Evolutionary conservation across 805 yeast species (phyloP).

Genomic region (Gaillardinia entomophila): DNA sequence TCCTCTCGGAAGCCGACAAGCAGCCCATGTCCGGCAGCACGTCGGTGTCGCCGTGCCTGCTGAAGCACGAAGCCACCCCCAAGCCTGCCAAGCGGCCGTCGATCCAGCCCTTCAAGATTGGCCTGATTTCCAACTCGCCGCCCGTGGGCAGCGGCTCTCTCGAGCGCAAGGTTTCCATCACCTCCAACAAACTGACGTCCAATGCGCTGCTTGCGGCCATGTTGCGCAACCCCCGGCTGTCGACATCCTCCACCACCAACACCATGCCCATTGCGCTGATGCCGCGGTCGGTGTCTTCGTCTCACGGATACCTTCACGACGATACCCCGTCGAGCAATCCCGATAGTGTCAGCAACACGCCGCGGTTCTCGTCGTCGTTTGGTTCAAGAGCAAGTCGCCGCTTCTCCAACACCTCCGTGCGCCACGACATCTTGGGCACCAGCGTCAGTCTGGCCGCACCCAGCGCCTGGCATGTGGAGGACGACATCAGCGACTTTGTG

Average conservation of each 20-base stretch:
- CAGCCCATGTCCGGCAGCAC: slow-evolving; percentile 8
- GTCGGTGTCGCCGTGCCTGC: slow-evolving; percentile 24
- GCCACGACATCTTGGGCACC: slow-evolving; percentile 16
- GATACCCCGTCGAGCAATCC: slow-evolving; percentile 14
- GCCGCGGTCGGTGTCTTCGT: slow-evolving; percentile 34
- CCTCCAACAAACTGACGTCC: slow-evolving; percentile 43
- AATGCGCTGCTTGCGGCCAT: slow-evolving; percentile 50
- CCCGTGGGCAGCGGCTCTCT: slow-evolving; percentile 28
- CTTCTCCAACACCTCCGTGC: slow-evolving; percentile 23
- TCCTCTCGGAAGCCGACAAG: slow-evolving; percentile 21
- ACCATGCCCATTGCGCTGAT: slow-evolving; percentile 19
- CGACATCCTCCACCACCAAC: slow-evolving; percentile 32
- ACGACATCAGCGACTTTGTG: slow-evolving; percentile 66
- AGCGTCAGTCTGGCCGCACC: slow-evolving; percentile 30
- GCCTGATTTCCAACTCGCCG: slow-evolving; percentile 46
- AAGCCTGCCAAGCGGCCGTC: slow-evolving; percentile 14
- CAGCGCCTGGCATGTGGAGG: slow-evolving; percentile 44
- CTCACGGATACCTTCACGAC: slow-evolving; percentile 33
- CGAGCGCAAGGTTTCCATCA: slow-evolving; percentile 36
- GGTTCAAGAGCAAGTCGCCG: slow-evolving; percentile 60
- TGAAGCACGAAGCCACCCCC: slow-evolving; percentile 1
- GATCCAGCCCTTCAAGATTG: slow-evolving; percentile 59
- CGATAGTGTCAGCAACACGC: slow-evolving; percentile 35
- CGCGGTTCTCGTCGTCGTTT: slow-evolving; percentile 67
- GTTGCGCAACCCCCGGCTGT: slow-evolving; percentile 44